phyloP scores from a whole-genome alignment of 495 filamentous ascomycete species.

The Daldinia bambusicola region DNA sequence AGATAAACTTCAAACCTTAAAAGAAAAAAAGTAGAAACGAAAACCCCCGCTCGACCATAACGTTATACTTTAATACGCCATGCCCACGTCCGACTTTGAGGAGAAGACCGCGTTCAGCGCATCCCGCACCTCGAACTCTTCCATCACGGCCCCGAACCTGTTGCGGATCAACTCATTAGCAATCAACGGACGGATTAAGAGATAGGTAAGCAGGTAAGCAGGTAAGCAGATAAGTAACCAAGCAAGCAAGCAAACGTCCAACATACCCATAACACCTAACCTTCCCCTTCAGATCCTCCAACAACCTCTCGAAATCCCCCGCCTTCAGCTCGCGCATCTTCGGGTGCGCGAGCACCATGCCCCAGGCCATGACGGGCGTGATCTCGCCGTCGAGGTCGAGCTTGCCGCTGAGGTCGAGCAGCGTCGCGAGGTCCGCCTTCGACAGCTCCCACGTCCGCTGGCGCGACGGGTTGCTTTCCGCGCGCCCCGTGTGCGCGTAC shows the following conservation, averaged over 20 bases:
- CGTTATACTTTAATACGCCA: slow-evolving; percentile 42
- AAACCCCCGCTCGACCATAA: not conserved
- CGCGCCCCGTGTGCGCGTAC: slow-evolving; percentile 48
- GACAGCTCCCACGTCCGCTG: slow-evolving; percentile 75
- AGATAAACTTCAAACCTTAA: not conserved
- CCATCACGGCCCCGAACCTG: slow-evolving; percentile 84
- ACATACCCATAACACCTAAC: slow-evolving; percentile 94
- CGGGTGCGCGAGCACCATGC: slow-evolving; percentile 78
- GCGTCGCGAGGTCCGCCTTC: slow-evolving; percentile 76
- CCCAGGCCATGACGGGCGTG: slow-evolving; percentile 96
- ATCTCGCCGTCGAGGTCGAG: slow-evolving; percentile 92
- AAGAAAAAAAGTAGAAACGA: not conserved
- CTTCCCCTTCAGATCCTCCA: slow-evolving; percentile 77
- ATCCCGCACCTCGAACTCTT: slow-evolving; percentile 92
- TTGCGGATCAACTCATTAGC: slow-evolving; percentile 30
- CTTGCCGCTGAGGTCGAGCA: slow-evolving; percentile 84
- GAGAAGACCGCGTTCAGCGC: slow-evolving; percentile 79
- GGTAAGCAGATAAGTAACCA: slow-evolving; percentile 40
- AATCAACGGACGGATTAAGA: slow-evolving; percentile 1
- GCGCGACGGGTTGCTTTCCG: slow-evolving; percentile 53
- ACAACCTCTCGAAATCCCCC: slow-evolving; percentile 77
- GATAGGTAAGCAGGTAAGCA: slow-evolving; percentile 12
- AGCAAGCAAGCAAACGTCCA: not conserved
- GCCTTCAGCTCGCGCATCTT: slow-evolving; percentile 69
- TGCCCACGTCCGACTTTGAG: slow-evolving; percentile 64